Conservation (phyloP, 139 green algal species). For the Astrephomene gubernaculifera region DNA sequence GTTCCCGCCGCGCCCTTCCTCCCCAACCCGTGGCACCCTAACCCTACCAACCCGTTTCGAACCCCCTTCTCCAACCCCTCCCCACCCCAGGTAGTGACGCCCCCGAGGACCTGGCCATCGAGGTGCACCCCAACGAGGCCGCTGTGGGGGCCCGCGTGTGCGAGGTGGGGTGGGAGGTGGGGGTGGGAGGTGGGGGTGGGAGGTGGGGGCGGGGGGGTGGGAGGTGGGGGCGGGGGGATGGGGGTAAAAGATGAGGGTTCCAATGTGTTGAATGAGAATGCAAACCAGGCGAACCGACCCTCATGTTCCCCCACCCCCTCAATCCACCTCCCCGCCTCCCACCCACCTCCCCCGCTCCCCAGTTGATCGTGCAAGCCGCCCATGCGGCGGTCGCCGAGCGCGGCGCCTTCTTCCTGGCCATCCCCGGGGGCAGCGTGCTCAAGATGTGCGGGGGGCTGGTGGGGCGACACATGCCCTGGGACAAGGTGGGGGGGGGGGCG, state of each 20-base stretch:
- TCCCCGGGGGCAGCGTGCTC: constrained; percentile 43
- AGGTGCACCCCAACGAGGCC: constrained; percentile 35
- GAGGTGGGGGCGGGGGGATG: neutral
- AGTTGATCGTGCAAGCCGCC: constrained; percentile 23
- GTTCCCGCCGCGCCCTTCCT: neutral
- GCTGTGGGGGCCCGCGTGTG: constrained; percentile 31
- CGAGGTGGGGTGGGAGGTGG: neutral
- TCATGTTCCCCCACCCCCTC: neutral
- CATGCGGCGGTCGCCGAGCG: constrained; percentile 9
- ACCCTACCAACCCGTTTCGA: neutral
- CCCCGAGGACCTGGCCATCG: constrained; percentile 29
- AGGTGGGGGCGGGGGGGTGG: neutral
- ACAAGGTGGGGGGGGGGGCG: no score
- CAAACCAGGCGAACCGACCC: neutral
- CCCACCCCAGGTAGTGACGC: constrained; percentile 1
- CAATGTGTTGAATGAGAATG: neutral
- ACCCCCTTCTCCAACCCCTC: neutral
- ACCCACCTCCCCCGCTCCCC: neutral
- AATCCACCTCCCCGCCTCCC: neutral
- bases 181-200: neutral
- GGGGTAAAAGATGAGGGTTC: no score
- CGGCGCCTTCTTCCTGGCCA: constrained; percentile 36
- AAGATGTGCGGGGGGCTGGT: constrained; percentile 46
- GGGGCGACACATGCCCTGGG: constrained; percentile 20
- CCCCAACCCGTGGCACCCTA: neutral